These are phyloP conservation scores for Lentinus tigrinus DNA, from an alignment of 768 basidiomycete species.

Conservation along the genomic window DNA sequence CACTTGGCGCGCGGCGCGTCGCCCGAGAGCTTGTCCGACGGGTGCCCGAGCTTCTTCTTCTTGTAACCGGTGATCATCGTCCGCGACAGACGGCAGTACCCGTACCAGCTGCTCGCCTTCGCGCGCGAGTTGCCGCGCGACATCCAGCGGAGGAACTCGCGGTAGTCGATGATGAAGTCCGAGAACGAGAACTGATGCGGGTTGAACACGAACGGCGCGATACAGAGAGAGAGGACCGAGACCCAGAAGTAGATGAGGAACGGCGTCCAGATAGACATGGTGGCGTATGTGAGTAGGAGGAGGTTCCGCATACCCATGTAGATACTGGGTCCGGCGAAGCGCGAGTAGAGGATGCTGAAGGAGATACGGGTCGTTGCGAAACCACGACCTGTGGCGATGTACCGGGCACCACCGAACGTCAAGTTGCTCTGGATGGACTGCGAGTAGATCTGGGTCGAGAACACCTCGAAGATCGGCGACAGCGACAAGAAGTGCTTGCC, in stretches of 20 bases:
- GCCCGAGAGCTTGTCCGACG: slow-evolving; percentile 94
- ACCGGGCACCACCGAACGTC: slow-evolving; percentile 96
- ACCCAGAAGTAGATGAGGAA: slow-evolving; percentile 99
- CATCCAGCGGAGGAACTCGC: slow-evolving; percentile 99
- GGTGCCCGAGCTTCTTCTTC: slow-evolving; percentile 97
- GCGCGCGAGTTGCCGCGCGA: slow-evolving; percentile 95
- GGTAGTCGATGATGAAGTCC: slow-evolving; percentile 98
- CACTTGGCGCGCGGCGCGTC: slow-evolving; percentile 92
- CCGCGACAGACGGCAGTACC: slow-evolving; percentile 94
- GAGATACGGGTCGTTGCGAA: slow-evolving; percentile 96
- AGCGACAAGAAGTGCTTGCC: slow-evolving; percentile 96
- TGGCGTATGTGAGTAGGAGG: slow-evolving; percentile 85
- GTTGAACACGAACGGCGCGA: slow-evolving; percentile 98
- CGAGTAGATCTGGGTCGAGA: slow-evolving; percentile 97
- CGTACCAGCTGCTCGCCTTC: slow-evolving; percentile 98
- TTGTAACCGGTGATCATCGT: slow-evolving; percentile 99
- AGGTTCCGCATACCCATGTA: slow-evolving; percentile 98
- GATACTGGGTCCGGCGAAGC: slow-evolving; percentile 99
- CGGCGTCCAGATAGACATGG: slow-evolving; percentile 89
- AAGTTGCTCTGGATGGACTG: slow-evolving; percentile 96
- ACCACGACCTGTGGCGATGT: slow-evolving; percentile 98
- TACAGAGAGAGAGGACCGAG: slow-evolving; percentile 90
- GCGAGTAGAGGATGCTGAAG: slow-evolving; percentile 95
- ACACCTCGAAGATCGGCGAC: slow-evolving; percentile 97
- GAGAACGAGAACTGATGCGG: slow-evolving; percentile 98